These are phyloP conservation scores for Xylariales sp. DNA, from an alignment of 2,329 filamentous ascomycete species.

Conservation along the genomic window DNA sequence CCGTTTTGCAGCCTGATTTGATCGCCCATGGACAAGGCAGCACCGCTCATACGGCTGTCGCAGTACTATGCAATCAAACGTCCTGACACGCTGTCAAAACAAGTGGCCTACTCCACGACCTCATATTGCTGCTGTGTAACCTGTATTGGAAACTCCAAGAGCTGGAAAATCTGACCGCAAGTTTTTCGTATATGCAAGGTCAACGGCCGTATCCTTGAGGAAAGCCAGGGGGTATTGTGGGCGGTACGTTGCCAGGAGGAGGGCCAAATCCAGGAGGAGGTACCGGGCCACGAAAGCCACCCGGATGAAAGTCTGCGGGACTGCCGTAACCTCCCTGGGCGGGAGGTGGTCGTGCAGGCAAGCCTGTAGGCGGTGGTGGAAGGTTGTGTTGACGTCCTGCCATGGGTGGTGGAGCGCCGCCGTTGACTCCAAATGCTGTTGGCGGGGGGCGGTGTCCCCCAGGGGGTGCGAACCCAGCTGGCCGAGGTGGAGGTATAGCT, in stretches of 20 bases:
- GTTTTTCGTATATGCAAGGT: too few relatives aligned
- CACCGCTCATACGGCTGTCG: too few relatives aligned
- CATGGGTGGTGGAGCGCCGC: conserved; percentile 27
- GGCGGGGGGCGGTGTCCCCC: conserved; percentile 23
- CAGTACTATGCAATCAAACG: too few relatives aligned
- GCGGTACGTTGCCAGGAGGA: conserved; percentile 14
- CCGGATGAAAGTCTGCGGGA: conserved; percentile 48
- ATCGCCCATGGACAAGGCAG: too few relatives aligned
- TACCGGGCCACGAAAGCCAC: conserved; percentile 39
- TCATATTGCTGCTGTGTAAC: too few relatives aligned
- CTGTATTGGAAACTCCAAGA: too few relatives aligned
- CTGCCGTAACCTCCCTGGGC: conserved; percentile 65
- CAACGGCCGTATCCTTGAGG: conserved; percentile 10
- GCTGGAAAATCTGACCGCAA: too few relatives aligned
- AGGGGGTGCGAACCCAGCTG: conserved; percentile 28
- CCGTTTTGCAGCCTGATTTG: too few relatives aligned
- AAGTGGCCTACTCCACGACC: too few relatives aligned
- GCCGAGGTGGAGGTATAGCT: conserved; percentile 32
- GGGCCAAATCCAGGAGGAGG: conserved; percentile 39
- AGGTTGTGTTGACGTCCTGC: conserved; percentile 35
- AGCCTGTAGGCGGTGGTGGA: conserved; percentile 52
- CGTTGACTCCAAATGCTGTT: conserved; percentile 33
- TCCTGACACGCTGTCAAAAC: too few relatives aligned
- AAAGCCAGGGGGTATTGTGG: conserved; percentile 14
- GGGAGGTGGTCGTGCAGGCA: conserved; percentile 65